These are phyloP conservation scores for Vigna nakashimae DNA, from an alignment of 306 rosid genomes.

Conservation along the genomic window DNA sequence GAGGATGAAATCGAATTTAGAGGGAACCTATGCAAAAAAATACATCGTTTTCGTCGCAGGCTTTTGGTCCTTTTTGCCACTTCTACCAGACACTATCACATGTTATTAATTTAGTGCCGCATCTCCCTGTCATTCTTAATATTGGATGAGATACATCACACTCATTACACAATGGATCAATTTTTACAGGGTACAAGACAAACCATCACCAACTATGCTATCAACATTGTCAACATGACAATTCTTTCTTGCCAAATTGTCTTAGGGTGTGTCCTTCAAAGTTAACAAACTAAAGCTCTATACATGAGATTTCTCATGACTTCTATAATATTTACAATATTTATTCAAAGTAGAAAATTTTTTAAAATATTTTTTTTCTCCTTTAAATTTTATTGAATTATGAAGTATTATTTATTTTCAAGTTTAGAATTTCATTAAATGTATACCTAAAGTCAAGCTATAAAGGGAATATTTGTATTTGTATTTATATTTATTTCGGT, in stretches of 20 bases:
- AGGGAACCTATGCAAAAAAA: background rate
- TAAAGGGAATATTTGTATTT: no score
- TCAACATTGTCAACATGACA: background rate
- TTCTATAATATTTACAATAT: no score
- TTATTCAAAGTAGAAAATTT: no score
- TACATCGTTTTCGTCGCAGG: conserved; percentile 26
- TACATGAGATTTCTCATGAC: background rate
- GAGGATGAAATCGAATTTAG: no score
- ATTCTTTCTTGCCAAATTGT: conserved; percentile 6
- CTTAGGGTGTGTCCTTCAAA: background rate
- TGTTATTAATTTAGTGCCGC: conserved; percentile 36
- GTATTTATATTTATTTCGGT: no score
- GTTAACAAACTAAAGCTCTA: background rate
- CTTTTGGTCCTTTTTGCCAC: conserved; percentile 46
- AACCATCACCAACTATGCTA: background rate
- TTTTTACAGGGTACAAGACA: background rate
- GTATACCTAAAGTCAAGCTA: no score
- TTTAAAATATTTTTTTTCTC: no score
- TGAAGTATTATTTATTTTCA: no score
- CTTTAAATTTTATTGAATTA: no score
- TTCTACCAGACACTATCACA: conserved; percentile 33
- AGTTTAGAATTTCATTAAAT: no score
- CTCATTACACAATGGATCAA: background rate
- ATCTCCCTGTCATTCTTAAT: background rate
- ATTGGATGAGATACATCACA: conserved; percentile 24